Base-by-base conservation (phyloP, 805 yeast genomes). In the Candida palmyrensis region DNA sequence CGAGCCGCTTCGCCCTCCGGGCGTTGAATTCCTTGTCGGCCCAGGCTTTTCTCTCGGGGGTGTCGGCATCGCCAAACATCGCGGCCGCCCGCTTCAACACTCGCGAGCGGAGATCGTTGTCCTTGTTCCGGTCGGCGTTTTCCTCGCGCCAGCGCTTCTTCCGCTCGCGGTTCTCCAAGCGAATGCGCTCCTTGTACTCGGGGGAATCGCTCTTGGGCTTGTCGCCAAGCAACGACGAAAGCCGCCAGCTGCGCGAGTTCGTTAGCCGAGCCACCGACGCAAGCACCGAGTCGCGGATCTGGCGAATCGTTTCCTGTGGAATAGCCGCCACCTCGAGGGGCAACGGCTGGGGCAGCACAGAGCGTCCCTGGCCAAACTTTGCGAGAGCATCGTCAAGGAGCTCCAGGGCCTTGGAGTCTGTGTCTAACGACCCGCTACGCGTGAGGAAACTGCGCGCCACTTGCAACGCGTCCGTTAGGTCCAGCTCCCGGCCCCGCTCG, bases 121-220 rank as follows among this genome's bases (percentile, higher is more conserved):
- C 96, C 60, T 85, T 81, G 55, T 89, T 89, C 43, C 92, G 69
- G 39, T 81, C 81, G 6, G 75, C 72, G 50, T 90, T 87, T 18
- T 75, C 79, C 42, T 78, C 89, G 48, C 95, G 68, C 95, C 95
- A 86, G 43, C 75, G 73, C 59, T 82, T 79, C 60, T 86, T 86
- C 14, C 95, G 64, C 34, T 78, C 84, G 30, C 95, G 64, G 48
- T 86, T 86, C 30, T 78, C 89, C 17, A 71, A 45, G 30, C 88
- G 60, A 8, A 79, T 63, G 40, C 75, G 70, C 46, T 80, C 86
- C 40, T 71, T 71, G 29, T 64, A 61, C 38, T 70, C 74, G 7
- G 54, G 45, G 3, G 56, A 44, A 18, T 58, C 62, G 7, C 49
- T 38, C 5, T 48, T 53, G 1, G 56, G 55, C 37, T 51, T 59